phyloP scores from a whole-genome alignment of 305 asterid species.

The Fraxinus angustifolia region DNA sequence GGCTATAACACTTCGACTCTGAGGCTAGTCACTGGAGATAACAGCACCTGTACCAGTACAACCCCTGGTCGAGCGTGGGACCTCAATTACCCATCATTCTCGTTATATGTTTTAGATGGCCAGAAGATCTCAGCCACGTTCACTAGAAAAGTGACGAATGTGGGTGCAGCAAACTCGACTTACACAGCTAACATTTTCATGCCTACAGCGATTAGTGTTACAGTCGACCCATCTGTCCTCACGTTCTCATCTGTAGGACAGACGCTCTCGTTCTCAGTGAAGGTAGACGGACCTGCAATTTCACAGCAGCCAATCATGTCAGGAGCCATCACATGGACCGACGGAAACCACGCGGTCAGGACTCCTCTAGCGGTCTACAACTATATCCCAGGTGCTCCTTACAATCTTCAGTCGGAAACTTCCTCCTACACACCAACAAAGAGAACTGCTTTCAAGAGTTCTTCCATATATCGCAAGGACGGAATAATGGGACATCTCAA shows the following conservation, averaged over 20 bases:
- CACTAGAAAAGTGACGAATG: conserved; percentile 48
- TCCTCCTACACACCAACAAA: neutral
- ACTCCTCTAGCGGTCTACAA: conserved; percentile 49
- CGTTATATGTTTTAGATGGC: conserved; percentile 42
- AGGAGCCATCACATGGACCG: conserved; percentile 36
- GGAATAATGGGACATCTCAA: conserved; percentile 9
- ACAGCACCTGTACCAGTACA: conserved; percentile 35
- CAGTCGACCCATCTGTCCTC: conserved; percentile 36
- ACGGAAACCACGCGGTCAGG: conserved; percentile 38
- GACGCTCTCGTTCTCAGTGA: conserved; percentile 43
- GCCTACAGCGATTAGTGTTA: conserved; percentile 18
- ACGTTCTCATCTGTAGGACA: conserved; percentile 38
- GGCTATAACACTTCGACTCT: conserved; percentile 45
- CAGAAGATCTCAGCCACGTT: conserved; percentile 34
- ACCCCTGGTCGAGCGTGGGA: conserved; percentile 44
- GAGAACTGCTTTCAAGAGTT: conserved; percentile 13
- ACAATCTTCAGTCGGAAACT: conserved; percentile 17
- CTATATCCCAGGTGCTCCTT: conserved; percentile 48
- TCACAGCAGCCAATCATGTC: conserved; percentile 50
- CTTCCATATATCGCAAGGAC: conserved; percentile 20
- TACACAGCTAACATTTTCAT: conserved; percentile 30
- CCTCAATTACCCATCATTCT: conserved; percentile 58
- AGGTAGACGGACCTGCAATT: conserved; percentile 40
- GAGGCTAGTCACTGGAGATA: conserved; percentile 43
- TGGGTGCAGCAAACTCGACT: conserved; percentile 45